Evolutionary conservation across 768 basidiomycete genomes (phyloP).

Genomic region (Tricholoma furcatifolium): DNA sequence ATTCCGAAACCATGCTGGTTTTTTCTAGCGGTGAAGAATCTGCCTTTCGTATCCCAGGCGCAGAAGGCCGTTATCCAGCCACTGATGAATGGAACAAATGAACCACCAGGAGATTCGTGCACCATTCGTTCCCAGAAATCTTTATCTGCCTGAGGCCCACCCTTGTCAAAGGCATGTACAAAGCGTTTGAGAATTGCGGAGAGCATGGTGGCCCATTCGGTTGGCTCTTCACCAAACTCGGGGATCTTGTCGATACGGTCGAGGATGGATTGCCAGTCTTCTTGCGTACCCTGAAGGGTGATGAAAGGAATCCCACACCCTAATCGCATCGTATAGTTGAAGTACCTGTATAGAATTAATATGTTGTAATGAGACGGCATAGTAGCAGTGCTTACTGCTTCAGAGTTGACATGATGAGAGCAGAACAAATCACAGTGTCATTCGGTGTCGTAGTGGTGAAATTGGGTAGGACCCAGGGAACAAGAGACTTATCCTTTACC

Average conservation of each 20-base stretch:
- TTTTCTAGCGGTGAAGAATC: background rate
- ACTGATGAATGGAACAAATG: constrained; percentile 28
- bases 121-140: constrained; percentile 37
- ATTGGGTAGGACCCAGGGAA: constrained; percentile 39
- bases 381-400: constrained; percentile 17
- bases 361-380: background rate
- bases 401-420: constrained; percentile 42
- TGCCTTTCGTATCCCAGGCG: constrained; percentile 14
- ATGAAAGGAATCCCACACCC: constrained; percentile 43
- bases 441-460: constrained; percentile 44
- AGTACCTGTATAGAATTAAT: constrained; percentile 24
- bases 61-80: constrained; percentile 42
- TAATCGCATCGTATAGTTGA: constrained; percentile 28
- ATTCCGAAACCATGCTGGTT: background rate
- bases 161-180: constrained; percentile 32
- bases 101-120: background rate
- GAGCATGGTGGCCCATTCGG: constrained; percentile 38
- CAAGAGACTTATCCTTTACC: constrained; percentile 24
- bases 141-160: constrained; percentile 21
- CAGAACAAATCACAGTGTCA: constrained; percentile 36
- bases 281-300: constrained; percentile 26
- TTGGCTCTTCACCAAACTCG: constrained; percentile 30
- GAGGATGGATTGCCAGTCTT: constrained; percentile 5
- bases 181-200: constrained; percentile 37
- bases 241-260: constrained; percentile 36